Evolutionary conservation across 1,284 basidiomycete species (phyloP), one percentile per base, ranked within the genome.

Genomic region (Papiliotrema flavescens): DNA sequence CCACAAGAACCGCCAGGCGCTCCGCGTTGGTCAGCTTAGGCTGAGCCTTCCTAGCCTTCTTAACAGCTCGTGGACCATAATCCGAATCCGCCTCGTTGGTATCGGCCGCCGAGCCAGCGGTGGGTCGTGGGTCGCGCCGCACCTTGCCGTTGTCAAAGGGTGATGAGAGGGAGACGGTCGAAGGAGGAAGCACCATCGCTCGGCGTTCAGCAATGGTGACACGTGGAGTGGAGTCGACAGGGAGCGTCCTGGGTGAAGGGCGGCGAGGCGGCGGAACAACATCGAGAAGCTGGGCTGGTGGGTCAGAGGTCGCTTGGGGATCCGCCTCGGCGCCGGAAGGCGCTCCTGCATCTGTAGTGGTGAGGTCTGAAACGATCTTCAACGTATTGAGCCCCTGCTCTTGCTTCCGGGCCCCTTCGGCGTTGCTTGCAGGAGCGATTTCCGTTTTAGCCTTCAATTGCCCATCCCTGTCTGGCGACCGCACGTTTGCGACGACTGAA

Each of bases 161-260:
- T 17, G 65, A 66, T 5, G 66, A 58, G 13, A 68, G 47, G 0
- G 60, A 50, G 4, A 22, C 44, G 22, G 52, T 53, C 15, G 62
- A 59, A 11, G 64, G 53, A 8, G 65, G 65, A 1, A 69, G 59
- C 22, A 58, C 46, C 19, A 68, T 55, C 7, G 66, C 51, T 1
- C 69, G 61, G 14, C 69, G 61, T 47, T 73, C 70, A 7, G 69
- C 70, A 14, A 73, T 64, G 4, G 69, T 71, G 6, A 56, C 58
- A 24, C 54, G 57, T n/a, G 54, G 48, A 39, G 45, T 7, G 11
- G 47, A 47, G 5, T 45, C 49, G 42, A 34, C 22, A 26, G 32
- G 20, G 15, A 23, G 26, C 32, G 26, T n/a, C 39, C 35, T 36
- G 23, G 13, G 15, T 28, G 28, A 47, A 20, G 45, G 9, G 22